Evolutionary conservation across 2,329 filamentous ascomycete genomes (phyloP), one percentile per base, ranked within the genome.

Genomic region (Lasiodiplodia sp.): DNA sequence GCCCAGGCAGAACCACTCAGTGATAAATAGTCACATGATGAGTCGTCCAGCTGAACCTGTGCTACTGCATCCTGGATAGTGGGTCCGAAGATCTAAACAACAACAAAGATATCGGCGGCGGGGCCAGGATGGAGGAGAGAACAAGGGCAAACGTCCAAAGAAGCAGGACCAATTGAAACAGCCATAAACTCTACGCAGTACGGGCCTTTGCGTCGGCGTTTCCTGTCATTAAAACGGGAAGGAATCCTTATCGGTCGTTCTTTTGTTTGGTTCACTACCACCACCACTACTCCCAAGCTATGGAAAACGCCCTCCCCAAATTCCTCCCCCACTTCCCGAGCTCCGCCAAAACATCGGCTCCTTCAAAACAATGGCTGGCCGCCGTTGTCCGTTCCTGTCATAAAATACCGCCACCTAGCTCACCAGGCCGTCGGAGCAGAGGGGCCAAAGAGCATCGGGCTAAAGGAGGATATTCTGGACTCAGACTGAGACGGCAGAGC

Each of bases 181-280:
- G 7, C 40, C 40, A n/a, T 3, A 10, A 47, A 21, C 40, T 10
- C 18, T 7, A 47, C 18, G 8, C 40, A 47, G 16, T n/a, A n/a
- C 40, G 40, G 40, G 40, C 40, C n/a, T 47, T 47, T 47, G 40
- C 40, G 40, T 47, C 40, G 18, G 16, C 40, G 40, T 47, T 47
- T 47, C 40, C 40, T 47, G 40, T 47, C 40, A 47, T 47, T n/a
- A n/a, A 47, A 47, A 47, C 40, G 40, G 40, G 40, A 47, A 47
- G 40, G 40, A 47, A 47, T 47, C 40, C 40, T 47, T 47, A 47
- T 47, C 40, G 40, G 40, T n/a, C 40, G 40, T 47, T 47, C 40
- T 47, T n/a, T 47, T 47, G 7, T n/a, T n/a, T 47, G 40, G 40
- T 47, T 47, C 40, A 47, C 40, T 47, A 47, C 18, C 6, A 47